Evolutionary conservation across 1,139 yeast species (phyloP).

Genomic region (Yamadazyma aaseri): DNA sequence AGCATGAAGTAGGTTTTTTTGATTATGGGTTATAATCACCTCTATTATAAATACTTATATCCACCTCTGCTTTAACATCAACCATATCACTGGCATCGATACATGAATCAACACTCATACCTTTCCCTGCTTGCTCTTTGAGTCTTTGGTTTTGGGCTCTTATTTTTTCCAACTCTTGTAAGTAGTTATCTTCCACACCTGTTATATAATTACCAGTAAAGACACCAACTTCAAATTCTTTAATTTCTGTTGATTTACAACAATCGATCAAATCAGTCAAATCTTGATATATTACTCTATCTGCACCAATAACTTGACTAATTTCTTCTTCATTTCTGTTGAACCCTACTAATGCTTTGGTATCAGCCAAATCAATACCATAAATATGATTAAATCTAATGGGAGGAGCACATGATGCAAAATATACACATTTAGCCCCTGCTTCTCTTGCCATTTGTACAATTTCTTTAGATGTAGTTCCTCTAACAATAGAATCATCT

Average conservation of each 20-base stretch:
- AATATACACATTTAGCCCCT: slow-evolving; percentile 88
- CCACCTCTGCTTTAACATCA: slow-evolving; percentile 85
- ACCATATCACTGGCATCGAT: slow-evolving; percentile 47
- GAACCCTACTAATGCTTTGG: slow-evolving; percentile 90
- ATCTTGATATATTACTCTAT: slow-evolving; percentile 83
- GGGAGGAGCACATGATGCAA: slow-evolving; percentile 98
- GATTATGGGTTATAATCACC: slow-evolving; percentile 61
- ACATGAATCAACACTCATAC: slow-evolving; percentile 47
- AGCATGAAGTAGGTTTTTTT: too few species aligned
- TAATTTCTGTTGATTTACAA: slow-evolving; percentile 58
- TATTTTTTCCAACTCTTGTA: slow-evolving; percentile 77
- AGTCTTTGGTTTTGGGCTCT: slow-evolving; percentile 77
- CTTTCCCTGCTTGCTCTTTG: slow-evolving; percentile 40
- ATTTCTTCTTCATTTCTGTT: slow-evolving; percentile 72
- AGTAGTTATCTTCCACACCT: slow-evolving; percentile 81
- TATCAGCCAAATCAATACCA: slow-evolving; percentile 96
- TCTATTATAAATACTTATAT: slow-evolving; percentile 83
- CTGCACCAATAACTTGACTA: slow-evolving; percentile 84
- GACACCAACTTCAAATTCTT: slow-evolving; percentile 88
- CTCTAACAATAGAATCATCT: slow-evolving; percentile 96
- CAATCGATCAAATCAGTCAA: slow-evolving; percentile 79
- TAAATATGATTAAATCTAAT: slow-evolving; percentile 93
- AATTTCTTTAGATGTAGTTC: slow-evolving; percentile 94
- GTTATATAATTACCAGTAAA: slow-evolving; percentile 93
- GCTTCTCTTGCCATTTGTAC: slow-evolving; percentile 98